Evolutionary conservation across 2,329 filamentous ascomycete species (phyloP), one percentile per base, ranked within the genome.

Genomic region (Paracoccidioides brasiliensis): DNA sequence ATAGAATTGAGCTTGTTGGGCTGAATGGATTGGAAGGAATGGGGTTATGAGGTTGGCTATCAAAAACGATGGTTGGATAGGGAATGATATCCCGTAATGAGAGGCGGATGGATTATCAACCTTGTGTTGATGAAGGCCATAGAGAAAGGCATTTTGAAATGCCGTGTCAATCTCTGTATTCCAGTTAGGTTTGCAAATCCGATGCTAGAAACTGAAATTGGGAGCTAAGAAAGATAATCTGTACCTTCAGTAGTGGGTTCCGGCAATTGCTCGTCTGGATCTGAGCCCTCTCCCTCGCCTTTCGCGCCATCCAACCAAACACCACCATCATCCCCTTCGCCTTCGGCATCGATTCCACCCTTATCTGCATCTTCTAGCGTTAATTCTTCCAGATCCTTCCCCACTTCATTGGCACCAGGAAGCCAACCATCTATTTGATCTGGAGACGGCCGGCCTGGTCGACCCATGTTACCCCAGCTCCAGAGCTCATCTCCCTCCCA

Each of bases 401-500:
- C 66, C 7, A 64, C 70, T 35, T 70, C 68, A n/a, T 65, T 65
- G 5, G 63, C 63, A 3, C 59, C 60, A 7, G 64, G 62, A 40
- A 72, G 69, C 72, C 75, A 85, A 0, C 76, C 80, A 15, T 77
- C 70, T 14, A 84, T 64, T 10, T 74, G 69, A 33, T 76, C 75
- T 0, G 82, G 82, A 10, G 78, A 71, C 14, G 74, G 68, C 42
- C 70, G 69, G 8, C 80, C 82, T 15, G 77, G 73, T 57, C 74
- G 77, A 4, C 76, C 79, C 33, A 71, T 72, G 37, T 76, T 72
- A 62, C 77, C 82, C 79, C 80, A 84, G 4, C 73, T 73, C 81
- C 82, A 86, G n/a, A 85, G 64, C 69, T 86, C 83, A 69, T 86
- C 83, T 1, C 83, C 82, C 58, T 77, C 75, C 83, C 83, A 86